Evolutionary conservation across 83 land plant species (phyloP).

Genomic region (Diphasiastrum complanatum): DNA sequence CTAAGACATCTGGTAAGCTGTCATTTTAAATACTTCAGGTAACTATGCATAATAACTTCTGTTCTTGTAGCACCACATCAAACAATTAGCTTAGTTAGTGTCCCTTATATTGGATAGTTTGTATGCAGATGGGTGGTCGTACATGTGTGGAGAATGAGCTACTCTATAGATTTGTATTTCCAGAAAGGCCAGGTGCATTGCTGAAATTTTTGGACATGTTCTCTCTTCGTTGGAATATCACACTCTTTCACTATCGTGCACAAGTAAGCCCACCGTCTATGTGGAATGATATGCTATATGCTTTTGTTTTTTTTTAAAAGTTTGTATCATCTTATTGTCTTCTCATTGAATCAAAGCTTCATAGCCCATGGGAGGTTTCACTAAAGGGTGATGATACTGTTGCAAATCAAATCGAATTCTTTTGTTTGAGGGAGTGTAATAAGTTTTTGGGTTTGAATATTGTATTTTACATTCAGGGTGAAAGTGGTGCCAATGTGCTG

Average conservation of each 20-base stretch:
- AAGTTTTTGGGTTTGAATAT: too few species aligned
- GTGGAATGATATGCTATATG: too few species aligned
- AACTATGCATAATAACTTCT: neutral
- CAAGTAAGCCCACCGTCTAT: conserved; percentile 39
- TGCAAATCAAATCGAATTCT: too few species aligned
- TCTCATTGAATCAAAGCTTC: too few species aligned
- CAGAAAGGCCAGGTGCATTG: conserved; percentile 90
- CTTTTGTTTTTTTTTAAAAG: too few species aligned
- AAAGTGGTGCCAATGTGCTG: conserved; percentile 47
- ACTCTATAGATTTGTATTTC: conserved; percentile 78
- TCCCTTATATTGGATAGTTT: conserved; percentile 8
- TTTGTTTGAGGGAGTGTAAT: too few species aligned
- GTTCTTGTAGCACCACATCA: neutral
- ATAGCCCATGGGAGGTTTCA: too few species aligned
- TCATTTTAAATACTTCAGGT: neutral
- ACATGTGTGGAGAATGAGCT: conserved; percentile 57
- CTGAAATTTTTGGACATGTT: conserved; percentile 78
- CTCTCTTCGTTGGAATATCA: conserved; percentile 86
- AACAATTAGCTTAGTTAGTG: neutral
- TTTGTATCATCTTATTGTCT: too few species aligned
- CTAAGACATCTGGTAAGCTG: conserved; percentile 63
- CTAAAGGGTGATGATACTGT: too few species aligned
- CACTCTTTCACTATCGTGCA: conserved; percentile 78
- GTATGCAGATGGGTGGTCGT: conserved; percentile 84
- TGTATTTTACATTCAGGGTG: conserved; percentile 33